phyloP scores from a whole-genome alignment of 805 yeast genomes.

The Tetrapisispora nanseiensis region DNA sequence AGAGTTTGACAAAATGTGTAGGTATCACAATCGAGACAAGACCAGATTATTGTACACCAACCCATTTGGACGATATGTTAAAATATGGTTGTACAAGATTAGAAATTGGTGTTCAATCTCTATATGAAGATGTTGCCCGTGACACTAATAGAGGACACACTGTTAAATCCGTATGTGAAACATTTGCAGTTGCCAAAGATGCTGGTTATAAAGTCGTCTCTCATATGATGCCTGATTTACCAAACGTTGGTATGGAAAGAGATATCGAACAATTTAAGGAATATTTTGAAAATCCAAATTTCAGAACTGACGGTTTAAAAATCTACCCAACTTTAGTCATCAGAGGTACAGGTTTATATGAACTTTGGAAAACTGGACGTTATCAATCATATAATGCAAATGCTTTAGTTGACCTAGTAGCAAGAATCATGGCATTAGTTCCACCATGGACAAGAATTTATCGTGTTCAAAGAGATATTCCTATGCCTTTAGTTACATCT shows the following conservation, averaged over 20 bases:
- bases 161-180: constrained; percentile 89
- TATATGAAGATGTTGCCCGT: constrained; percentile 96
- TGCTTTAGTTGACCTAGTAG: constrained; percentile 87
- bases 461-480: constrained; percentile 97
- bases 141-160: constrained; percentile 98
- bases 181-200: constrained; percentile 92
- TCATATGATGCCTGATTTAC: constrained; percentile 99
- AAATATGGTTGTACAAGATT: constrained; percentile 93
- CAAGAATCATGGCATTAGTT: constrained; percentile 87
- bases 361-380: constrained; percentile 92
- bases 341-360: constrained; percentile 94
- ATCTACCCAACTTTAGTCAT: constrained; percentile 93
- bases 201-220: constrained; percentile 96
- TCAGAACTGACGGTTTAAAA: constrained; percentile 93
- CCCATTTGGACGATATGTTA: constrained; percentile 92
- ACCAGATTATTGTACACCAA: constrained; percentile 95
- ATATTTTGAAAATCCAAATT: constrained; percentile 93
- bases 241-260: constrained; percentile 97
- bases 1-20: constrained; percentile 91
- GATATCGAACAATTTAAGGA: constrained; percentile 93
- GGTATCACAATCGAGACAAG: constrained; percentile 97
- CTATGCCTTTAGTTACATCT: constrained; percentile 95
- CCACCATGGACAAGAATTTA: constrained; percentile 99
- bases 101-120: constrained; percentile 95
- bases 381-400: constrained; percentile 93